Percentiles rank a stretch among this genome's conserved stretches.
phyloP scores from a whole-genome alignment of 805 yeast genomes.

The Suhomyces faveliae region DNA sequence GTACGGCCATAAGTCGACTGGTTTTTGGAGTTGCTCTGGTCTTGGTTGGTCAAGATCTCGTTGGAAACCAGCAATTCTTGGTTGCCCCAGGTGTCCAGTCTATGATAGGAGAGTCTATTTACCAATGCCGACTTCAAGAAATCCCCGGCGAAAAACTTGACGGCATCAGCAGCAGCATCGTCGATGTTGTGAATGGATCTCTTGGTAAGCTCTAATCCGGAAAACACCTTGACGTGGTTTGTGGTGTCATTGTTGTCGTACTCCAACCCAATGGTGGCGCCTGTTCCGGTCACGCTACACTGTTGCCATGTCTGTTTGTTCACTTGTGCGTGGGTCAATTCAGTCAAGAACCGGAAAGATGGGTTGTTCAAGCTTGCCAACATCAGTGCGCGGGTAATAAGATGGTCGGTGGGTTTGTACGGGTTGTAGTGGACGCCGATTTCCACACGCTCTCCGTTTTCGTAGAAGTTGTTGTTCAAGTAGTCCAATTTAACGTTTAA shows the following conservation, averaged over 20 bases:
- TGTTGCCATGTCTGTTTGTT: slow-evolving; percentile 49
- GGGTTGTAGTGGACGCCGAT: slow-evolving; percentile 49
- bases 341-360: slow-evolving; percentile 40
- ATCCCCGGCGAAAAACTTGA: slow-evolving; percentile 34
- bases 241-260: slow-evolving; percentile 17
- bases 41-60: slow-evolving; percentile 45
- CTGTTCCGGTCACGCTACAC: slow-evolving; percentile 54
- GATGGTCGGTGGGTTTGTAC: slow-evolving; percentile 47
- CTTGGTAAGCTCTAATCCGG: slow-evolving; percentile 61
- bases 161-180: slow-evolving; percentile 50
- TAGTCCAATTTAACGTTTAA: slow-evolving; percentile 39
- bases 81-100: slow-evolving; percentile 7
- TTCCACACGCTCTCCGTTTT: slow-evolving; percentile 52
- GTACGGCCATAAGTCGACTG: slow-evolving; percentile 35
- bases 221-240: slow-evolving; percentile 26
- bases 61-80: slow-evolving; percentile 41
- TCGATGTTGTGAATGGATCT: slow-evolving; percentile 53
- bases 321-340: slow-evolving; percentile 36
- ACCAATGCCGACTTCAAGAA: slow-evolving; percentile 35
- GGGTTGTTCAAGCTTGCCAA: slow-evolving; percentile 47
- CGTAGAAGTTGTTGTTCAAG: slow-evolving; percentile 45
- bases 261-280: slow-evolving; percentile 53
- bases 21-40: slow-evolving; percentile 20
- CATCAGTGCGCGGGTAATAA: slow-evolving; percentile 45
- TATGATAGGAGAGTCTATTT: slow-evolving; percentile 20